A percentile compares a stretch with the other conserved stretches of the same genome.
Conservation (phyloP, 2,329 filamentous ascomycete genomes). For the Penicillium fuscoglaucum region DNA sequence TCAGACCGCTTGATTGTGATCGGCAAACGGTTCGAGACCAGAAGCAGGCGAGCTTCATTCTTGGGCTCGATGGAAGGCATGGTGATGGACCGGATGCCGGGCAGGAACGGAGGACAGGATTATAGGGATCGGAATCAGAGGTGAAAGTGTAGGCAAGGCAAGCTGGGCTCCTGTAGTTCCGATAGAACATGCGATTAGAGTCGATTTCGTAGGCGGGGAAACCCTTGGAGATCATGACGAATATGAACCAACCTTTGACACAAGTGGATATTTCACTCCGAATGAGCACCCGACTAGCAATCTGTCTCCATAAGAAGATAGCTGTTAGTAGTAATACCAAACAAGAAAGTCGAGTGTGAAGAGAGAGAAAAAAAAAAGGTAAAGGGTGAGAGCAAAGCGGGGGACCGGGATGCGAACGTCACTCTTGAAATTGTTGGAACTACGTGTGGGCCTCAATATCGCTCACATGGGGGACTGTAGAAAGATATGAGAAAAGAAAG, state of each 20-base stretch:
- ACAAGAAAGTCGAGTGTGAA: neutral
- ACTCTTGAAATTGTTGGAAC: neutral
- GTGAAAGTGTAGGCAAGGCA: too few species aligned
- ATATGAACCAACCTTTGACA: slow-evolving; percentile 1
- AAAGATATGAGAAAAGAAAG: neutral
- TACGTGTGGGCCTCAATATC: slow-evolving; percentile 20
- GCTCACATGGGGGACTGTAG: slow-evolving; percentile 13
- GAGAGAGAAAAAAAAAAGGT: neutral
- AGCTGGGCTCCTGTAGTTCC: slow-evolving; percentile 3
- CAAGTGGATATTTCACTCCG: slow-evolving; percentile 3
- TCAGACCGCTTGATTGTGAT: slow-evolving; percentile 95
- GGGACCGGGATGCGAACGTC: slow-evolving; percentile 14
- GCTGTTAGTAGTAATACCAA: neutral
- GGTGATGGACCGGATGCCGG: slow-evolving; percentile 5
- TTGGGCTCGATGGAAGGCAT: slow-evolving; percentile 39
- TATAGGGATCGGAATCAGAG: neutral
- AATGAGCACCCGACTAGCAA: neutral
- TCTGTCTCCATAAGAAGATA: slow-evolving; percentile 4
- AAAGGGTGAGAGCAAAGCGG: slow-evolving; percentile 4
- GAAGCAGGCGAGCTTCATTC: slow-evolving; percentile 61
- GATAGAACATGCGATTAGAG: slow-evolving; percentile 3
- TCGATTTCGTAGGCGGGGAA: slow-evolving; percentile 7
- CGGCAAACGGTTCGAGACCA: slow-evolving; percentile 91
- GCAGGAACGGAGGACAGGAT: neutral
- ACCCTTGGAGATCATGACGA: slow-evolving; percentile 8